Conservation (phyloP, 495 filamentous ascomycete species). For the Penicillium robsamsonii region DNA sequence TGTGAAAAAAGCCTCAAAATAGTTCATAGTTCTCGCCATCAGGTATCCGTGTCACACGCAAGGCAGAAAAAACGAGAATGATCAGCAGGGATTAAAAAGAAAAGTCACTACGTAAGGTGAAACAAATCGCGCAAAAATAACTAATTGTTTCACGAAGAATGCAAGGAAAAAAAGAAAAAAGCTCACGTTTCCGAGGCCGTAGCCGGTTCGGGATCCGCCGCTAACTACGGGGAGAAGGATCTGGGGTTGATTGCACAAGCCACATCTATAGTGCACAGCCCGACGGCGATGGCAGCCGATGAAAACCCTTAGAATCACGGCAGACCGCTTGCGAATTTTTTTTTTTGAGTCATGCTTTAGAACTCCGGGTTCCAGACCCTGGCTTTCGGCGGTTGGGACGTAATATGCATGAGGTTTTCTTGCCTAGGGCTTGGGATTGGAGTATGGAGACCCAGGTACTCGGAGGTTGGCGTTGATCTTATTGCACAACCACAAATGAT, state of each 20-base stretch:
- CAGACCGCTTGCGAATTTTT: not conserved
- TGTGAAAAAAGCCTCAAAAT: slow-evolving; percentile 12
- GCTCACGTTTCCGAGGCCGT: slow-evolving; percentile 20
- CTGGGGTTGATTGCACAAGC: slow-evolving; percentile 24
- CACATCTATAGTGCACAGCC: slow-evolving; percentile 3
- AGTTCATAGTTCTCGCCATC: slow-evolving; percentile 14
- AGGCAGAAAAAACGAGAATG: slow-evolving; percentile 12
- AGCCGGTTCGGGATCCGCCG: slow-evolving; percentile 33
- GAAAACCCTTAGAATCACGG: not conserved
- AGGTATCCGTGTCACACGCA: slow-evolving; percentile 23
- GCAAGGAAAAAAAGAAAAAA: slow-evolving; percentile 2
- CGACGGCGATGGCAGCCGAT: slow-evolving; percentile 7
- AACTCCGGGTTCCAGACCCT: not conserved
- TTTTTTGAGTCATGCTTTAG: not conserved
- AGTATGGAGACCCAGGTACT: slow-evolving; percentile 10
- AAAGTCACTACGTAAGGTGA: slow-evolving; percentile 23
- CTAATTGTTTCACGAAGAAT: slow-evolving; percentile 2
- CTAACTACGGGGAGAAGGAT: slow-evolving; percentile 27
- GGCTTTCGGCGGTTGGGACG: not conserved
- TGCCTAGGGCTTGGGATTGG: slow-evolving; percentile 1
- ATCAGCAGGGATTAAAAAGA: slow-evolving; percentile 21
- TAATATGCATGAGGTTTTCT: slow-evolving; percentile 10
- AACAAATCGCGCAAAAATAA: slow-evolving; percentile 26
- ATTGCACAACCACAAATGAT: slow-evolving; percentile 13
- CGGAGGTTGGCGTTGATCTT: slow-evolving; percentile 11